phyloP scores from a whole-genome alignment of 1,284 basidiomycete genomes.

The Fomitopsis betulina region DNA sequence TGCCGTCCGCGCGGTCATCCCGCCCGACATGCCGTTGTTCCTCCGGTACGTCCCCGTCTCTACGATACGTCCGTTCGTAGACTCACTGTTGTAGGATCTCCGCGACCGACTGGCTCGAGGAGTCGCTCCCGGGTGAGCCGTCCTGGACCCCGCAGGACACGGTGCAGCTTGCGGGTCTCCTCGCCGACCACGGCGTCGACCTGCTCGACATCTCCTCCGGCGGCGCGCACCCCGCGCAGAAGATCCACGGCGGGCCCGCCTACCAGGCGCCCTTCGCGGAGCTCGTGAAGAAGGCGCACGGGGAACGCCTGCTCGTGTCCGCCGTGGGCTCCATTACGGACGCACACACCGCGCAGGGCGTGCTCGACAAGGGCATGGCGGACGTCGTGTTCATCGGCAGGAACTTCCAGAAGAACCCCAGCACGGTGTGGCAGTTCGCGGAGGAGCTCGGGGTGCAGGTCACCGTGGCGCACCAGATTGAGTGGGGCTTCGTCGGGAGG shows the following conservation, averaged over 20 bases:
- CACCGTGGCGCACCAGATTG: conserved; percentile 41
- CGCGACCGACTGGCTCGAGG: conserved; percentile 55
- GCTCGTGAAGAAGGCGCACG: conserved; percentile 41
- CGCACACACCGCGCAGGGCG: conserved; percentile 55
- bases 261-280: conserved; percentile 49
- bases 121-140: conserved; percentile 36
- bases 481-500: conserved; percentile 37
- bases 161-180: conserved; percentile 40
- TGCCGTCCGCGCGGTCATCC: conserved; percentile 30
- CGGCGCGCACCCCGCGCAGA: conserved; percentile 39
- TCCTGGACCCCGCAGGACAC: conserved; percentile 55
- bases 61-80: no score
- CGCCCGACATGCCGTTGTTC: conserved; percentile 19
- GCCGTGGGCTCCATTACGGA: conserved; percentile 61
- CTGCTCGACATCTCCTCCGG: conserved; percentile 53
- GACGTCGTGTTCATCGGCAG: conserved; percentile 44
- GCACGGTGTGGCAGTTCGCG: conserved; percentile 43
- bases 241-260: conserved; percentile 29
- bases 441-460: conserved; percentile 48
- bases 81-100: conserved; percentile 36
- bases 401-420: conserved; percentile 53
- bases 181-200: conserved; percentile 54
- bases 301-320: conserved; percentile 41
- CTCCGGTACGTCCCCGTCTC: conserved; percentile 29
- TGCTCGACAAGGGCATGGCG: conserved; percentile 42